Conservation (phyloP, 2,329 filamentous ascomycete genomes). For the Leptographium wingfieldii region DNA sequence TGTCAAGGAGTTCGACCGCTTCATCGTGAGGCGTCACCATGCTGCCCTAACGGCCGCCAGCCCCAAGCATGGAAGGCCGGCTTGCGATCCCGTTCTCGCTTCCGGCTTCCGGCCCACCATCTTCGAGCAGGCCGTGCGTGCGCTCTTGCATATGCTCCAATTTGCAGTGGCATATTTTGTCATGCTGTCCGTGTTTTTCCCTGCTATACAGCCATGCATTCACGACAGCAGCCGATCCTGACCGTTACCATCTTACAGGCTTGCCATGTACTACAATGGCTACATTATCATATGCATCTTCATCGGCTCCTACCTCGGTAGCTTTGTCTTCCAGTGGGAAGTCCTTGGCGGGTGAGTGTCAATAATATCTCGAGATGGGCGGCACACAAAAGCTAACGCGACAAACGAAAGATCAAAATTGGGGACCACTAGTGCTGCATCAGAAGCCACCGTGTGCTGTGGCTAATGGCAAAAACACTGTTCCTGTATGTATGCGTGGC, state of each 20-base stretch:
- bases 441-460: conserved; percentile 17
- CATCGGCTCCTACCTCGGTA: conserved; percentile 60
- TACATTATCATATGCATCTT: conserved; percentile 76
- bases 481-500: background rate
- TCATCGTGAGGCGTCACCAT: conserved; percentile 42
- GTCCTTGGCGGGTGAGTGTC: conserved; percentile 19
- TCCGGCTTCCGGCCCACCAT: conserved; percentile 40
- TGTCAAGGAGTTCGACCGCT: conserved; percentile 60
- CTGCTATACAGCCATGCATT: background rate
- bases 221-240: background rate
- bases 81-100: background rate
- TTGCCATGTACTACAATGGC: conserved; percentile 51
- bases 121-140: conserved; percentile 53
- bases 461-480: conserved; percentile 4
- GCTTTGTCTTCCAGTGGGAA: conserved; percentile 65
- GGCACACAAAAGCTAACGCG: background rate
- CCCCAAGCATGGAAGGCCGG: background rate
- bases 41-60: background rate
- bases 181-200: conserved; percentile 40
- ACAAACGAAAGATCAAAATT: background rate
- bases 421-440: conserved; percentile 14
- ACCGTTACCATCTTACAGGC: conserved; percentile 6
- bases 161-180: conserved; percentile 68
- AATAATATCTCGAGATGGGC: background rate
- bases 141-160: conserved; percentile 55